Percentiles rank a stretch among this genome's conserved stretches.
Evolutionary conservation across 2,329 filamentous ascomycete species (phyloP).

Genomic region (Calonectria pteridis): DNA sequence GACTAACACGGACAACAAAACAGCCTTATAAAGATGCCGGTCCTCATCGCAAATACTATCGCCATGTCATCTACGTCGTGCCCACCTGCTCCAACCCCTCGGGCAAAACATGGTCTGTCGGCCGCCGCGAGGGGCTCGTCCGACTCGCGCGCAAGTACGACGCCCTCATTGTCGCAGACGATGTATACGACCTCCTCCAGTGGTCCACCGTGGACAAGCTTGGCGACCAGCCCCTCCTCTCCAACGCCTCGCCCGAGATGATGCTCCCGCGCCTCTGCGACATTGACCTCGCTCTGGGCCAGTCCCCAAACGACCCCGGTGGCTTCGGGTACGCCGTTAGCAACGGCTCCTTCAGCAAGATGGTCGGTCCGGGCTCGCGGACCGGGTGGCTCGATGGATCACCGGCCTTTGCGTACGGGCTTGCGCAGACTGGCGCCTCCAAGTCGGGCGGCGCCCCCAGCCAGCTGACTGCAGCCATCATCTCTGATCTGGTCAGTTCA

Average conservation of each 20-base stretch:
- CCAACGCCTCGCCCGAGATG: conserved; percentile 54
- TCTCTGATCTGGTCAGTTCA: conserved; percentile 60
- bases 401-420: conserved; percentile 62
- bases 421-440: conserved; percentile 66
- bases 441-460: conserved; percentile 69
- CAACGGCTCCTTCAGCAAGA: conserved; percentile 93
- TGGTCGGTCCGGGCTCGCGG: conserved; percentile 82
- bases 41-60: conserved; percentile 81
- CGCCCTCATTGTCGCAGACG: conserved; percentile 87
- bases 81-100: conserved; percentile 93
- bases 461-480: conserved; percentile 65
- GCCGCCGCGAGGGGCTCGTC: conserved; percentile 76
- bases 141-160: conserved; percentile 82
- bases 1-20: neutral
- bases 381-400: conserved; percentile 91
- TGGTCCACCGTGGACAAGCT: conserved; percentile 66
- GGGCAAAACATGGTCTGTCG: conserved; percentile 82
- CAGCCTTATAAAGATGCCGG: conserved; percentile 66
- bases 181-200: conserved; percentile 94
- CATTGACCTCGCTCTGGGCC: conserved; percentile 77
- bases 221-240: conserved; percentile 36
- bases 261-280: conserved; percentile 84
- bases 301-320: conserved; percentile 55
- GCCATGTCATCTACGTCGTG: conserved; percentile 88
- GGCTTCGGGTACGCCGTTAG: conserved; percentile 83